Conservation (phyloP, 176 grass and related monocot genomes). For the Neostapfia colusana region DNA sequence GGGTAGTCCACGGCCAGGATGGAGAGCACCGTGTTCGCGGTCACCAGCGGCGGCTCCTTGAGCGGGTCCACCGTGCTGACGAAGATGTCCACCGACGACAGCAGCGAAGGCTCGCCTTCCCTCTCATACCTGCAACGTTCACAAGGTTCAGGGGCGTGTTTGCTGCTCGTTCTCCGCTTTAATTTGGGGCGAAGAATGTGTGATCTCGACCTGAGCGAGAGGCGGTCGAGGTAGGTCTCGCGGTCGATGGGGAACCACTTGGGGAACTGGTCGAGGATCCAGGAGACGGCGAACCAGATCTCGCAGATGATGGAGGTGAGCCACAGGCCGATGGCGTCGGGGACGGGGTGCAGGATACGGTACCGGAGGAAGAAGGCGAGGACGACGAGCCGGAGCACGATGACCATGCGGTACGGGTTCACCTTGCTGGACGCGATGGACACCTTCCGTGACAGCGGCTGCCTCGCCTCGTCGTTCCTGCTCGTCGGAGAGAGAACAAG, state of each 20-base stretch:
- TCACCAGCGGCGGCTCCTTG: conserved; percentile 96
- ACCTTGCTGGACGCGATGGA: conserved; percentile 95
- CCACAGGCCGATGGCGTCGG: conserved; percentile 80
- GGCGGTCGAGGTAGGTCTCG: conserved; percentile 95
- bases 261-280: conserved; percentile 99
- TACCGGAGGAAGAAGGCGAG: conserved; percentile 84
- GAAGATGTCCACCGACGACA: conserved; percentile 82
- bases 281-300: conserved; percentile 93
- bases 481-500: not conserved
- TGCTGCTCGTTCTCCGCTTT: too few relatives aligned
- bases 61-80: conserved; percentile 93
- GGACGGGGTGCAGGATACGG: conserved; percentile 80
- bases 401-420: conserved; percentile 93
- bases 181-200: not conserved
- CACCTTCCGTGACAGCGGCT: conserved; percentile 93
- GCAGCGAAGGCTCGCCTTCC: conserved; percentile 86
- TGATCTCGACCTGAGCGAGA: conserved; percentile 53
- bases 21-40: conserved; percentile 94
- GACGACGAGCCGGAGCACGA: conserved; percentile 78
- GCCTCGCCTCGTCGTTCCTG: conserved; percentile 88
- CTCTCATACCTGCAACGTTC: conserved; percentile 65
- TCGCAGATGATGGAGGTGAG: conserved; percentile 91
- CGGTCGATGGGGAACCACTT: conserved; percentile 98
- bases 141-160: not conserved
- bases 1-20: conserved; percentile 96